Evolutionary conservation across 75 land plant genomes (phyloP).

Genomic region (Ceratopteris richardii): DNA sequence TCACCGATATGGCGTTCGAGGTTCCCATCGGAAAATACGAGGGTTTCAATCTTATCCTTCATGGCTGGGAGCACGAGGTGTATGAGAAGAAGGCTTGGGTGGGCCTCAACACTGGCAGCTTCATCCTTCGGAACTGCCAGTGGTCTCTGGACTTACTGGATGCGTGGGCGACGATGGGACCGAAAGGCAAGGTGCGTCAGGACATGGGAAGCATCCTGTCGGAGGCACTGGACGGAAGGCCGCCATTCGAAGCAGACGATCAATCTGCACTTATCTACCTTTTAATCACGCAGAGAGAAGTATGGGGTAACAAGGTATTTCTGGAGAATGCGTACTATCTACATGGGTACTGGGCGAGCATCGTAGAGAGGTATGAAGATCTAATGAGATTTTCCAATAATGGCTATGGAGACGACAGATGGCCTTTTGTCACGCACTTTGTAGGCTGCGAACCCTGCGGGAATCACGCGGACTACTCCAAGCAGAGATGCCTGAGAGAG

Average conservation of each 20-base stretch:
- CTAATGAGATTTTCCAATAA: slow-evolving; percentile 25
- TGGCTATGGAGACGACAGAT: not conserved
- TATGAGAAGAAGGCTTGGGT: slow-evolving; percentile 78
- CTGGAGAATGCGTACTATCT: slow-evolving; percentile 72
- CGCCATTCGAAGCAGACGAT: too few species aligned
- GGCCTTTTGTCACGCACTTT: too few species aligned
- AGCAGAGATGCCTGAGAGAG: too few species aligned
- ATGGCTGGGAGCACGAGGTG: slow-evolving; percentile 89
- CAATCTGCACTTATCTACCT: slow-evolving; percentile 78
- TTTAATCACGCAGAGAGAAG: slow-evolving; percentile 47
- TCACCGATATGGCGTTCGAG: slow-evolving; percentile 88
- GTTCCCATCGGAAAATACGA: slow-evolving; percentile 66
- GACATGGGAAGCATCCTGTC: slow-evolving; percentile 63
- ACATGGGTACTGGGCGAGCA: slow-evolving; percentile 85
- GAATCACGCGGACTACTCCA: too few species aligned
- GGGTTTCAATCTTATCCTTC: slow-evolving; percentile 62
- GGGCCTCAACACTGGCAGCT: slow-evolving; percentile 84
- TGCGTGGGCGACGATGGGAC: slow-evolving; percentile 86
- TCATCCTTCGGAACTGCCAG: slow-evolving; percentile 72
- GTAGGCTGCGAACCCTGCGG: too few species aligned
- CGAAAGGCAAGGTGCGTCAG: slow-evolving; percentile 43
- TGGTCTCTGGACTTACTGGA: slow-evolving; percentile 88
- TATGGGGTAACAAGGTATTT: slow-evolving; percentile 74
- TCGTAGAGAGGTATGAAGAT: slow-evolving; percentile 80
- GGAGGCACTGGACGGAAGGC: slow-evolving; percentile 43